Base-by-base conservation (phyloP, 306 rosid species). In the Quercus alba region DNA sequence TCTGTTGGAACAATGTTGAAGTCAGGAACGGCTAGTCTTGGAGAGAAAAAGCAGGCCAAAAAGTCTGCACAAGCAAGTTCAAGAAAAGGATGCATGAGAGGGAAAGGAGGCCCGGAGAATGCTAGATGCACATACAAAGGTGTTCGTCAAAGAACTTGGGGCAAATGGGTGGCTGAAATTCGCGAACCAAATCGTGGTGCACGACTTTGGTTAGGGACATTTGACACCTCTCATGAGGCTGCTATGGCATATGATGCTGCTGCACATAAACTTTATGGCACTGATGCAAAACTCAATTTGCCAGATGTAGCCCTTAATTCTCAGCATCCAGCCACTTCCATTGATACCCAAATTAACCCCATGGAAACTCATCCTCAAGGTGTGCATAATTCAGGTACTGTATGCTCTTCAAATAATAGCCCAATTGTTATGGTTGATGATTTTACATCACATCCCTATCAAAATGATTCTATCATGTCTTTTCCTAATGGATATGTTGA, bases 81-180 rank as follows among this genome's bases (percentile, higher is more conserved):
- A 0, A 84, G 97, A 61, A 94, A 94, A 68, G 99, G 97, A 11
- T 94, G 97, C 15, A 94, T 94, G 99, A 82, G 91, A 73, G 99
- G 97, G 6, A 94, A 94, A 64, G 99, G 99, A 3, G 99, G 97
- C 31, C 99, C 99, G 0, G 93, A 93, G 30, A 94, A 94, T 12
- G 93, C 99, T 0, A 77, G 62, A 38, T 94, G 99, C 90, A 83
- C 94, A 74, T 94, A 82, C 89, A 94, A 91, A 35, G 99, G 99
- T 2, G 99, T 94, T 6, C 85, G 99, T 1, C 99, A 94, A 80
- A 85, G 99, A 72, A 93, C 99, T 0, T 94, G 99, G 99, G 99
- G 99, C 0, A 94, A 93, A 82, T 94, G 99, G 99, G 99, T 94
- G 20, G 99, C 97, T 38, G 99, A 94, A 77, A 93, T 93, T 77